Evolutionary conservation across 345 rosid species (phyloP).

Genomic region (Reutealis trisperma): DNA sequence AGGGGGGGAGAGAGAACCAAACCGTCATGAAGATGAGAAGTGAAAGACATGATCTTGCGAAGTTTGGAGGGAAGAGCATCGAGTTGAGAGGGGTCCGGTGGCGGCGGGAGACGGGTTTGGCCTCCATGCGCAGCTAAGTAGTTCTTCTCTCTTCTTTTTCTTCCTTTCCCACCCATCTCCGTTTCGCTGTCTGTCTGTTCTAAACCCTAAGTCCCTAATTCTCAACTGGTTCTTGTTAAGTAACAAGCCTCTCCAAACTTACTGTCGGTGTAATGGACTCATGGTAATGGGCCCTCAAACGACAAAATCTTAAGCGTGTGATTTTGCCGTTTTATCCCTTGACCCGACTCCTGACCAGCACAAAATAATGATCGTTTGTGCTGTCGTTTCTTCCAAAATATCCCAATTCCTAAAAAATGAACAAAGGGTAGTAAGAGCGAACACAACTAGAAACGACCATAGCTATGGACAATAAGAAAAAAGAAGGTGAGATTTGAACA

Average conservation of each 20-base stretch:
- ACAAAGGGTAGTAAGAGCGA: no score
- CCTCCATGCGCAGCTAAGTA: constrained; percentile 83
- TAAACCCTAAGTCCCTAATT: not conserved
- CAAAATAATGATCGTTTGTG: no score
- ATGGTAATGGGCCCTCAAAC: no score
- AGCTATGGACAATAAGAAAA: no score
- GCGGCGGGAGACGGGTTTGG: constrained; percentile 71
- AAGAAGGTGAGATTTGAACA: no score
- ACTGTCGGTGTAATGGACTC: not conserved
- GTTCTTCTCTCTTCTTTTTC: constrained; percentile 80
- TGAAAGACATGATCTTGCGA: constrained; percentile 65
- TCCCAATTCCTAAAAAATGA: no score
- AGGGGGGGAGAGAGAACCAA: not conserved
- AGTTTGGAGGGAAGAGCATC: constrained; percentile 83
- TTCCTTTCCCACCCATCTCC: constrained; percentile 85
- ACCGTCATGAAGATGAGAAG: constrained; percentile 39
- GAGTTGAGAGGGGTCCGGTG: constrained; percentile 67
- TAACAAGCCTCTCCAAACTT: not conserved
- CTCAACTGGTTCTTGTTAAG: not conserved
- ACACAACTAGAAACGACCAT: no score
- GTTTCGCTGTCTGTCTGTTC: not conserved
- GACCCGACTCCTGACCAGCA: no score
- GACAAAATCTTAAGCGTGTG: no score
- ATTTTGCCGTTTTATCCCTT: no score
- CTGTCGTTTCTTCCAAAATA: no score